A percentile compares a stretch with the other conserved stretches of the same genome.
phyloP scores from a whole-genome alignment of 108 stramenopile species.

The Schizochytrium sp. region DNA sequence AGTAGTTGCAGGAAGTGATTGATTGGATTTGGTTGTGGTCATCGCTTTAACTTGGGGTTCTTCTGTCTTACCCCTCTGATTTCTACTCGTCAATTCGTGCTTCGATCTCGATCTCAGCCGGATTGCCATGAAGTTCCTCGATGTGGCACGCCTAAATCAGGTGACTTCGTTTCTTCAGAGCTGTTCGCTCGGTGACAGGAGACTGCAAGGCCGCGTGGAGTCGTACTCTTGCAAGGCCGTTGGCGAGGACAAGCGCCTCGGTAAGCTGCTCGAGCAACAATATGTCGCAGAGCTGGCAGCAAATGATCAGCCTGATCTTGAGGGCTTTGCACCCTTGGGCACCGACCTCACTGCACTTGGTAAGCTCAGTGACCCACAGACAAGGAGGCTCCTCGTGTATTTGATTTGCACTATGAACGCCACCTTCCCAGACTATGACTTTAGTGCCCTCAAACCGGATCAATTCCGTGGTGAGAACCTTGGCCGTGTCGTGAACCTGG shows the following conservation, averaged over 20 bases:
- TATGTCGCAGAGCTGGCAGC: not conserved
- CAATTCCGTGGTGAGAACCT: constrained; percentile 43
- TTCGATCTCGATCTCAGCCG: no score
- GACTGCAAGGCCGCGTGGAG: constrained; percentile 35
- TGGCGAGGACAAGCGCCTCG: constrained; percentile 19
- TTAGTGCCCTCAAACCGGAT: constrained; percentile 53
- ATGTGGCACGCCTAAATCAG: constrained; percentile 42
- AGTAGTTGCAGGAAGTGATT: no score
- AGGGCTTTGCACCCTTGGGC: not conserved
- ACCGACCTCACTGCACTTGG: constrained; percentile 22
- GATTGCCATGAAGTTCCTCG: constrained; percentile 32
- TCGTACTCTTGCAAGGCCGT: constrained; percentile 51
- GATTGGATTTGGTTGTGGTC: no score
- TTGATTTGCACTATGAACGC: constrained; percentile 59
- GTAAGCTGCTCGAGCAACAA: constrained; percentile 29
- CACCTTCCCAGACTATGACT: constrained; percentile 51
- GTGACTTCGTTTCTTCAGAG: constrained; percentile 47
- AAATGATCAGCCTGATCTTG: not conserved
- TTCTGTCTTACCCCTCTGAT: no score
- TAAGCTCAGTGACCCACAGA: constrained; percentile 47
- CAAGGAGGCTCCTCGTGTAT: constrained; percentile 5
- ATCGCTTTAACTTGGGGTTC: no score
- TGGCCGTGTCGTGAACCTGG: constrained; percentile 14
- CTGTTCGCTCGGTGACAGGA: constrained; percentile 13
- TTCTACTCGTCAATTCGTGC: no score